These are phyloP conservation scores for Colletotrichum cuscutae DNA, from an alignment of 2,329 filamentous ascomycete species.

Conservation along the genomic window DNA sequence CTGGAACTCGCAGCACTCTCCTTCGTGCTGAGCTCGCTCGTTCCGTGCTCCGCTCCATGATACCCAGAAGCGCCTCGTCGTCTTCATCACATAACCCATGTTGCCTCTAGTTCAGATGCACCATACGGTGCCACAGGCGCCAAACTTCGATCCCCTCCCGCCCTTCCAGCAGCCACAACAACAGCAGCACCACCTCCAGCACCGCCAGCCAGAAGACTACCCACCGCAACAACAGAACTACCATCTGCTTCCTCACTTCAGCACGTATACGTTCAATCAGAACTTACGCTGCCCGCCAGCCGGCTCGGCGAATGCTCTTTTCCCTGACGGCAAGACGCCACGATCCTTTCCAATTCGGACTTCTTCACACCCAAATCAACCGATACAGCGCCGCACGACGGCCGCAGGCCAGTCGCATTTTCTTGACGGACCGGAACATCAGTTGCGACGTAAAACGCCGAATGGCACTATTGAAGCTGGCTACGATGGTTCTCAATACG, in stretches of 20 bases:
- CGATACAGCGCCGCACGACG: constrained; percentile 38
- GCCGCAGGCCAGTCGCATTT: constrained; percentile 19
- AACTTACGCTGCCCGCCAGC: constrained; percentile 37
- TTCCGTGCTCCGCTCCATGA: background rate
- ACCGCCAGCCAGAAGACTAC: constrained; percentile 36
- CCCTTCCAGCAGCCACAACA: constrained; percentile 34
- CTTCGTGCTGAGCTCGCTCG: constrained; percentile 25
- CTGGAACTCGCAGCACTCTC: constrained; percentile 40
- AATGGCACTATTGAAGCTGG: constrained; percentile 92
- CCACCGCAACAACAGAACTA: constrained; percentile 39
- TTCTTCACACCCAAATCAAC: constrained; percentile 45
- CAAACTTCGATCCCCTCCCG: constrained; percentile 50
- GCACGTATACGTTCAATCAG: constrained; percentile 25
- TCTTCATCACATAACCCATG: constrained; percentile 47
- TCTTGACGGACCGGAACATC: constrained; percentile 70
- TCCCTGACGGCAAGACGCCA: constrained; percentile 39
- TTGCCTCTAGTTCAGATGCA: constrained; percentile 63
- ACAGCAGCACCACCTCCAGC: constrained; percentile 13
- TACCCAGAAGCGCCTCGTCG: constrained; percentile 20
- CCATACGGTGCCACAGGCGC: constrained; percentile 58
- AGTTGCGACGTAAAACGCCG: constrained; percentile 90
- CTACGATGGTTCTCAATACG: constrained; percentile 87
- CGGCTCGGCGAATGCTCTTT: constrained; percentile 17
- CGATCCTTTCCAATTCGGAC: constrained; percentile 49
- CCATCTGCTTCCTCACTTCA: constrained; percentile 38